Conservation (phyloP, 1,139 yeast species). For the Schizosaccharomyces versatilis region DNA sequence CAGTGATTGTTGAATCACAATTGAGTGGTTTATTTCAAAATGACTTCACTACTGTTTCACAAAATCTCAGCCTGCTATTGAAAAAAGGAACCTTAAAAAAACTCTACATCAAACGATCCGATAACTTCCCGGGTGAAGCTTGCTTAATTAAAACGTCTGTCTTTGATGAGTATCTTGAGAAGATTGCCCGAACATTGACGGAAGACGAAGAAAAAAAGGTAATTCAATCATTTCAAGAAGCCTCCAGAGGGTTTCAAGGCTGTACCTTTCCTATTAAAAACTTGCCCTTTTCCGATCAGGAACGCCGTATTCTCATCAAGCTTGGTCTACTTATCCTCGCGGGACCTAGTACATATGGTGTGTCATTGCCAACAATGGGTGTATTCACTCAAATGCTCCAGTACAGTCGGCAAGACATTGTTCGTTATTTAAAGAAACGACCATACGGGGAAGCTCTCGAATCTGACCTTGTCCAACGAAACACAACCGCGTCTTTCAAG, state of each 20-base stretch:
- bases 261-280: background rate
- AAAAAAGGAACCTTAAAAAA: background rate
- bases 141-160: background rate
- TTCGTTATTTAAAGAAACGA: background rate
- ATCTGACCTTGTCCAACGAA: background rate
- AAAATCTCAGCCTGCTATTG: background rate
- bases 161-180: background rate
- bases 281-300: background rate
- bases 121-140: background rate
- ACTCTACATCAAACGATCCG: background rate
- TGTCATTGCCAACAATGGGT: background rate
- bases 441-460: background rate
- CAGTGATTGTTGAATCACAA: background rate
- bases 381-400: background rate
- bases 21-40: background rate
- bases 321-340: background rate
- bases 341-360: background rate
- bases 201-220: background rate
- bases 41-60: background rate
- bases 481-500: background rate
- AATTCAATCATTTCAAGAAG: too few species aligned
- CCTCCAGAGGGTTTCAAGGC: background rate
- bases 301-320: background rate
- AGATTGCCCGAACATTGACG: background rate
- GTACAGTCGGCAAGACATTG: background rate